Evolutionary conservation across 1,139 yeast genomes (phyloP).

Genomic region (Kurtzmaniella natalensis): DNA sequence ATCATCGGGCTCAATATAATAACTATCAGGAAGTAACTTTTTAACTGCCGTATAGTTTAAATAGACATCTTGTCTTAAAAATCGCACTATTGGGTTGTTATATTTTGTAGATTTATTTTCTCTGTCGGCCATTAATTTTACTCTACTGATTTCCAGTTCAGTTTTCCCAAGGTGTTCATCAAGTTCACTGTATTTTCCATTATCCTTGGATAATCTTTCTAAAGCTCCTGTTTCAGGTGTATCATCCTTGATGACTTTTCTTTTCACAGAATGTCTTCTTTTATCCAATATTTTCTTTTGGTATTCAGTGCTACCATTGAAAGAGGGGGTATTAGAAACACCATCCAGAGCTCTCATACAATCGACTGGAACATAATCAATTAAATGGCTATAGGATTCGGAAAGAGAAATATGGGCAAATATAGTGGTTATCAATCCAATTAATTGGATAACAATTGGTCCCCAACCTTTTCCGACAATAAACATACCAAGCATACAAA

Average conservation of each 20-base stretch:
- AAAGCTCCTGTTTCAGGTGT: constrained; percentile 5
- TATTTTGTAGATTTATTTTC: constrained; percentile 31
- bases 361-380: constrained; percentile 58
- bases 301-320: constrained; percentile 33
- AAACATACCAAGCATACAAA: constrained; percentile 80
- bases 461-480: constrained; percentile 96
- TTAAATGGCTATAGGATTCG: constrained; percentile 60
- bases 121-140: constrained; percentile 54
- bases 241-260: not conserved
- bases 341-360: constrained; percentile 73
- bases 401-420: constrained; percentile 60
- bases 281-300: constrained; percentile 26
- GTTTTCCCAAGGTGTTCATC: constrained; percentile 11
- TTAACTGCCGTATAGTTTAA: constrained; percentile 53
- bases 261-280: constrained; percentile 7
- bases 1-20: constrained; percentile 26
- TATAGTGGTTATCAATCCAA: constrained; percentile 59
- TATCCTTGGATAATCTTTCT: constrained; percentile 20
- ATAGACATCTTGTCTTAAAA: constrained; percentile 64
- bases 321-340: constrained; percentile 57
- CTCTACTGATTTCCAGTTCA: constrained; percentile 15
- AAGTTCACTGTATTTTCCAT: constrained; percentile 18
- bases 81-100: constrained; percentile 37
- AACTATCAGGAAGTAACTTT: constrained; percentile 49
- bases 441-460: constrained; percentile 72